phyloP scores from a whole-genome alignment of 352 stramenopile genomes.

The Globisporangium acanthophoron region DNA sequence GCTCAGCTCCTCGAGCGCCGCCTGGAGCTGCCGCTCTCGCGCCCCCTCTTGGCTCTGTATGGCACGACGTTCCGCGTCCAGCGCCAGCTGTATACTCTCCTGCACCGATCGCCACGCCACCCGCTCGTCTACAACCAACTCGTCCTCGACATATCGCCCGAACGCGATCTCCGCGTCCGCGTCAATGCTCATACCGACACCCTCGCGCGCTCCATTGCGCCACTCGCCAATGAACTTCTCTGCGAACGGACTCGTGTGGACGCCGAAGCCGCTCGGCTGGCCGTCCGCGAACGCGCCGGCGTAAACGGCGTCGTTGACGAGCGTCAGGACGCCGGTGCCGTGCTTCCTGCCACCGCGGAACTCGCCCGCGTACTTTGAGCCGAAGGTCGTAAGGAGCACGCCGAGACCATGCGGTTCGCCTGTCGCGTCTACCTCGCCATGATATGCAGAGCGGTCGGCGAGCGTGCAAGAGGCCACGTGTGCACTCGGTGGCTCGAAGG shows the following conservation, averaged over 20 bases:
- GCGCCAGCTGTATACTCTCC: slow-evolving; percentile 22
- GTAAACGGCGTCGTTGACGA: slow-evolving; percentile 33
- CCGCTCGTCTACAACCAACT: not conserved
- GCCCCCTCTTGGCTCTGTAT: slow-evolving; percentile 31
- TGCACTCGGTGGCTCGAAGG: not conserved
- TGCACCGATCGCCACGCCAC: slow-evolving; percentile 17
- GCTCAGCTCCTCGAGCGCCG: slow-evolving; percentile 22
- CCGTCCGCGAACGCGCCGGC: slow-evolving; percentile 28
- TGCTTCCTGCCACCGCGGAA: slow-evolving; percentile 29
- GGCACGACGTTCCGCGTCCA: slow-evolving; percentile 34
- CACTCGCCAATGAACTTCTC: slow-evolving; percentile 41
- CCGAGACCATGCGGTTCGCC: slow-evolving; percentile 27
- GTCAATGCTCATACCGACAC: slow-evolving; percentile 31
- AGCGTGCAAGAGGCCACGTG: slow-evolving; percentile 18
- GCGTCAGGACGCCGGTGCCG: slow-evolving; percentile 34
- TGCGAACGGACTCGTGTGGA: slow-evolving; percentile 37
- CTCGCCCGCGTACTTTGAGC: slow-evolving; percentile 28
- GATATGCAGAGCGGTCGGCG: slow-evolving; percentile 22
- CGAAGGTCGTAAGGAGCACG: slow-evolving; percentile 28
- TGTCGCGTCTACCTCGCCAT: slow-evolving; percentile 25
- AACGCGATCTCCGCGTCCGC: slow-evolving; percentile 18
- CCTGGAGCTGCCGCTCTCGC: slow-evolving; percentile 24
- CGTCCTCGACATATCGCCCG: slow-evolving; percentile 21
- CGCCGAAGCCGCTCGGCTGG: slow-evolving; percentile 27
- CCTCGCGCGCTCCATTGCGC: slow-evolving; percentile 28